Evolutionary conservation across 2,329 filamentous ascomycete species (phyloP).

Genomic region (Arthroderma sp.): DNA sequence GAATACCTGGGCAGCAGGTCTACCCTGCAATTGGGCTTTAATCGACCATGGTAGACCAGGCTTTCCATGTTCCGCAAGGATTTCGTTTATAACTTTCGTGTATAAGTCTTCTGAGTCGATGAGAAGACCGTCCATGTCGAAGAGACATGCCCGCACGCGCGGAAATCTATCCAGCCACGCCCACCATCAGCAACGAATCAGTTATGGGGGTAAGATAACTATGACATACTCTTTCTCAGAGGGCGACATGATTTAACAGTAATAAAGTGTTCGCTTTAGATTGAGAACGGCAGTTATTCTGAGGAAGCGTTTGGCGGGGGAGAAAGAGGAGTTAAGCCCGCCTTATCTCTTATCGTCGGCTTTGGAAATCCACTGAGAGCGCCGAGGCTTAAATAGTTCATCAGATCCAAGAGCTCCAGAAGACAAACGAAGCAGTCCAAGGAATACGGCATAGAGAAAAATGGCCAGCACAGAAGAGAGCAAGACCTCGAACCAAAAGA

Average conservation of each 20-base stretch:
- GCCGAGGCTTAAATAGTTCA: too few relatives aligned
- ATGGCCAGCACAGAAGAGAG: too few relatives aligned
- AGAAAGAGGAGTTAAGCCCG: too few relatives aligned
- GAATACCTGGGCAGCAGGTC: slow-evolving; percentile 43
- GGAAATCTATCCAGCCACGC: slow-evolving; percentile 45
- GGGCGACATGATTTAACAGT: too few relatives aligned
- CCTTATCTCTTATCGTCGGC: too few relatives aligned
- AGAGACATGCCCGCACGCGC: slow-evolving; percentile 77
- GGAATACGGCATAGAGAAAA: too few relatives aligned
- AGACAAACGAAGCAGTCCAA: too few relatives aligned
- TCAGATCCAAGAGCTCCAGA: too few relatives aligned
- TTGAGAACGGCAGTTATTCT: background rate
- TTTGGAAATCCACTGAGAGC: too few relatives aligned
- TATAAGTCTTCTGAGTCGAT: slow-evolving; percentile 90
- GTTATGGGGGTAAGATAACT: background rate
- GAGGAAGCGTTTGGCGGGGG: too few relatives aligned
- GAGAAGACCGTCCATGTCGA: slow-evolving; percentile 96
- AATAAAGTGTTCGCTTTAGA: too few relatives aligned
- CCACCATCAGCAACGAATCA: too few relatives aligned
- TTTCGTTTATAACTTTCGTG: slow-evolving; percentile 66
- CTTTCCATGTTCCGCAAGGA: slow-evolving; percentile 62
- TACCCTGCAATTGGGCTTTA: slow-evolving; percentile 73
- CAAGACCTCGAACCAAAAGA: background rate
- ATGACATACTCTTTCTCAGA: background rate
- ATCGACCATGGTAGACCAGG: slow-evolving; percentile 79